Conservation (phyloP, 176 grass and related monocot genomes). For the Bonia amplexicaulis region DNA sequence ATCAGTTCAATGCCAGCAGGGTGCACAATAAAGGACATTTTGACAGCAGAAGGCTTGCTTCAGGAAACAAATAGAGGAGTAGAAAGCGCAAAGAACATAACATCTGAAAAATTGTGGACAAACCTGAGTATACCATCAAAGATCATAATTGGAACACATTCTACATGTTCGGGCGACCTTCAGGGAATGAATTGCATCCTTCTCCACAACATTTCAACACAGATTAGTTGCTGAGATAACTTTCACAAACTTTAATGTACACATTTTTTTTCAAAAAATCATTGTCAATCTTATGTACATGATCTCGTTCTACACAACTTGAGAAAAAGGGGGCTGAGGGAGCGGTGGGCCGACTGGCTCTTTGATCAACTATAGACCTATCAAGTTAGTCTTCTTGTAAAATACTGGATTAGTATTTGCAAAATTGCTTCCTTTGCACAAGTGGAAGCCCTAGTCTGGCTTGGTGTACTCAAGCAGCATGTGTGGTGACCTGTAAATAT, state of each 20-base stretch:
- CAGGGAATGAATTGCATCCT: not conserved
- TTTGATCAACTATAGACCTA: not conserved
- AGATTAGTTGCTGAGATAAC: not conserved
- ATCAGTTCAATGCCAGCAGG: not conserved
- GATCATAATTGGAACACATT: not conserved
- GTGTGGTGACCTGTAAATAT: slow-evolving; percentile 87
- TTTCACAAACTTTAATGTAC: not conserved
- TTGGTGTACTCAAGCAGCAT: slow-evolving; percentile 97
- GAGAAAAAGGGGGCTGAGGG: not conserved
- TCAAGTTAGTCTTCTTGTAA: slow-evolving; percentile 6
- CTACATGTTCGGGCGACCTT: not conserved
- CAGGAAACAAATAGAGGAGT: not conserved
- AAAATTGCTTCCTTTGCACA: not conserved
- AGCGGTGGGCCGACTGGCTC: no score
- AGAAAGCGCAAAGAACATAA: not conserved
- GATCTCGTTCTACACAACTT: not conserved
- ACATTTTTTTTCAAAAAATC: not conserved
- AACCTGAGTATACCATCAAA: not conserved
- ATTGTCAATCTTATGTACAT: slow-evolving; percentile 14
- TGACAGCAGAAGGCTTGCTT: not conserved
- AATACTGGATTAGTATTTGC: slow-evolving; percentile 5
- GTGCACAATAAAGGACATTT: not conserved
- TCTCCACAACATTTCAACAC: not conserved
- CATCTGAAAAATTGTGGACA: no score
- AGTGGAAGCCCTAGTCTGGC: slow-evolving; percentile 22